These are phyloP conservation scores for Mycena sp. DNA, from an alignment of 1,284 basidiomycete species.

Conservation along the genomic window DNA sequence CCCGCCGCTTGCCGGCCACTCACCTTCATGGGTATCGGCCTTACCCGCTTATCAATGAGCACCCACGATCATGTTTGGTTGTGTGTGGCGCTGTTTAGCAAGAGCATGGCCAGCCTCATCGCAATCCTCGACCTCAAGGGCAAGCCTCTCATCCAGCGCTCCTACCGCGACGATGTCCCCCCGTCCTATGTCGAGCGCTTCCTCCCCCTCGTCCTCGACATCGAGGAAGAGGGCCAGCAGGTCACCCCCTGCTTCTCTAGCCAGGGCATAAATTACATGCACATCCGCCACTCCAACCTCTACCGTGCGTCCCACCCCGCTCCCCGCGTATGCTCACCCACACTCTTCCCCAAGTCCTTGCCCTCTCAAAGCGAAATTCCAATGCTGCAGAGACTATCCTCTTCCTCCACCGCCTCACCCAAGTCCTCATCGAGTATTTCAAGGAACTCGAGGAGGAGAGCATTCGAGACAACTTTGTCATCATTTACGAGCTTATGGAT, in stretches of 20 bases:
- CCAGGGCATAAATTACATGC: conserved; percentile 97
- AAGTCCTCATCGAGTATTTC: conserved; percentile 97
- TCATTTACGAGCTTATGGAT: conserved; percentile 97
- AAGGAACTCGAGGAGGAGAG: conserved; percentile 99
- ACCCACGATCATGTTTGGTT: too few species aligned
- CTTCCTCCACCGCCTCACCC: conserved; percentile 92
- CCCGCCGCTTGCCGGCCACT: too few species aligned
- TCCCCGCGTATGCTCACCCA: background rate
- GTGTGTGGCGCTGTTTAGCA: background rate
- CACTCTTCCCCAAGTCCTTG: conserved; percentile 79
- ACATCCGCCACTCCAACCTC: conserved; percentile 97
- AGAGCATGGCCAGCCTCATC: conserved; percentile 67
- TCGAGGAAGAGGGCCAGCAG: conserved; percentile 97
- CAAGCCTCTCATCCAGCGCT: conserved; percentile 97
- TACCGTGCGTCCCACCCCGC: conserved; percentile 76
- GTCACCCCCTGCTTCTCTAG: conserved; percentile 96
- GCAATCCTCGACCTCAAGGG: conserved; percentile 99
- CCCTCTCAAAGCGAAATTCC: conserved; percentile 94
- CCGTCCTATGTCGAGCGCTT: conserved; percentile 92
- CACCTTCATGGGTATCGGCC: too few species aligned
- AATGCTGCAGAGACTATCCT: conserved; percentile 98
- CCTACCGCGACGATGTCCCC: conserved; percentile 96
- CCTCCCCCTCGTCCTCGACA: conserved; percentile 92
- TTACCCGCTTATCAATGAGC: too few species aligned
- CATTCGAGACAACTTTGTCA: conserved; percentile 98